Base-by-base conservation (phyloP, 2,329 filamentous ascomycete species). In the Talaromyces sp. region DNA sequence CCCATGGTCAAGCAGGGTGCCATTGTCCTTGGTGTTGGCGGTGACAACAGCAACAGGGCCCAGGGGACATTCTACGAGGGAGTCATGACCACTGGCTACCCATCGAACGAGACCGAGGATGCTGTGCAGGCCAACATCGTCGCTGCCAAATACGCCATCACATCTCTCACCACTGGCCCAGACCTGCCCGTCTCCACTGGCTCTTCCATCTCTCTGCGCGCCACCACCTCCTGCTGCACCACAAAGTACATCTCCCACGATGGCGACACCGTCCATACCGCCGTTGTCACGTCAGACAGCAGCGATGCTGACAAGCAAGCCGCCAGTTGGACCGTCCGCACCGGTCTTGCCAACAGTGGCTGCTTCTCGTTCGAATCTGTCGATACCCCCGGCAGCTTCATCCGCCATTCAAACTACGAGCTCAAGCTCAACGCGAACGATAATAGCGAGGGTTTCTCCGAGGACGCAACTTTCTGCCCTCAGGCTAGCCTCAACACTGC, bases 291-390 rank as follows among this genome's bases (percentile, higher is more conserved):
- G 0, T 60, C 59, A 1, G 57, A 54, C 29, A 60, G 59, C 38
- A 27, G 31, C n/a, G 35, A 35, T 3, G 21, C 26, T 5, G 48
- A 53, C 12, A 57, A 60, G 24, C 9, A 60, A 26, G 41, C 56
- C 35, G 59, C 59, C 8, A 60, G 59, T 21, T 60, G 59, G 59
- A 57, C 54, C 3, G 59, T 60, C 32, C 46, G 32, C 12, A 57
- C 59, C 7, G 59, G 59, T 43, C 59, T 60, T 35, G 59, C 24
- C 26, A 60, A 60, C 48, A 57, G 59, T 35, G 59, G 19, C 11
- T 60, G 59, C 59, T 60, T 57, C 59, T 60, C 59, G 2, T 60
- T 60, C 29, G 59, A 60, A 48, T 60, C 59, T 3, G 59, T 60
- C 21, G 59, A 60, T 19, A 60, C 54, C 14, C 54, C 59, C 1